phyloP scores from a whole-genome alignment of 495 filamentous ascomycete genomes.

The Penicillium macrosclerotiorum region DNA sequence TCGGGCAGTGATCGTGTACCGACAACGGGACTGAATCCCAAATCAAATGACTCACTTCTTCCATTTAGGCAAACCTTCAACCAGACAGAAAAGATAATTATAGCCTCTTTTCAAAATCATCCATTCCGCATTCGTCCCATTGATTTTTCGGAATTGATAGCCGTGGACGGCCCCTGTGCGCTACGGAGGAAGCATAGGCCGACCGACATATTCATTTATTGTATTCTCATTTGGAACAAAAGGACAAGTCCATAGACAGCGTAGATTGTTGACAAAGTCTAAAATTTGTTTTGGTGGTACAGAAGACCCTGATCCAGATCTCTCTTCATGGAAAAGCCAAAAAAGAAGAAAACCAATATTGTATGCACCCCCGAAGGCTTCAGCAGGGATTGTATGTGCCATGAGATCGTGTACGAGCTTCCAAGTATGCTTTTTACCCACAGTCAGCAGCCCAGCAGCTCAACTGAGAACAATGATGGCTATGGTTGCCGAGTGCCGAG shows the following conservation, averaged over 20 bases:
- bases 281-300: neutral
- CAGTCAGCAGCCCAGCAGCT: neutral
- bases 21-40: neutral
- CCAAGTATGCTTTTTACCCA: too few species aligned
- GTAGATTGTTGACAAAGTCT: too few species aligned
- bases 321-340: neutral
- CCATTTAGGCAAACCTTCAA: too few species aligned
- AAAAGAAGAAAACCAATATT: neutral
- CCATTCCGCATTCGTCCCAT: too few species aligned
- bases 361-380: neutral
- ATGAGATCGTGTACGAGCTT: neutral
- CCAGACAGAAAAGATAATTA: too few species aligned
- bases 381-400: neutral
- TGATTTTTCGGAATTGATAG: too few species aligned
- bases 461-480: neutral
- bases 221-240: too few species aligned
- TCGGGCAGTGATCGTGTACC: neutral
- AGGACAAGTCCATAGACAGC: too few species aligned
- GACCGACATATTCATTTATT: too few species aligned
- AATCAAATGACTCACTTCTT: neutral
- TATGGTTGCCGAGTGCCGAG: constrained; percentile 4
- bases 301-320: constrained; percentile 4
- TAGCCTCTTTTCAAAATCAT: too few species aligned
- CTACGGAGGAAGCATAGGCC: too few species aligned
- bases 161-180: too few species aligned